A percentile compares a stretch with the other conserved stretches of the same genome.
These are phyloP conservation scores for Cupressus sempervirens DNA, from an alignment of 75 land plant species.

Conservation along the genomic window DNA sequence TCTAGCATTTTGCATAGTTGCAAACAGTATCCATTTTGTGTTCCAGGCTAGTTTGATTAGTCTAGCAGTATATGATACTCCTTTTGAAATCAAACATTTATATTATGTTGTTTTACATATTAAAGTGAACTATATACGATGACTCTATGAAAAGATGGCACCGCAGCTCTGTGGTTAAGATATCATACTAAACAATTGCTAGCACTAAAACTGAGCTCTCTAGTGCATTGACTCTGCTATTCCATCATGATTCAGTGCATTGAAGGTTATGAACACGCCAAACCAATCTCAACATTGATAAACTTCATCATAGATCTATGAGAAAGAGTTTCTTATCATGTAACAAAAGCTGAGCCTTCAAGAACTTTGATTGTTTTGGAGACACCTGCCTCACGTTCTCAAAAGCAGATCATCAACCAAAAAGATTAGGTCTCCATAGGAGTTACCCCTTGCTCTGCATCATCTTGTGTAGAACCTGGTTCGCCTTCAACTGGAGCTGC, in stretches of 20 bases:
- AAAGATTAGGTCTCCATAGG: constrained; percentile 31
- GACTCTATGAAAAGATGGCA: not conserved
- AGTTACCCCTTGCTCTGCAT: constrained; percentile 20
- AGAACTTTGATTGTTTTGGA: not conserved
- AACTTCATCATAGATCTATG: not conserved
- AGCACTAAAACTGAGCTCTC: not conserved
- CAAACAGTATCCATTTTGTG: not conserved
- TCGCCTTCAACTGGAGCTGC: constrained; percentile 26
- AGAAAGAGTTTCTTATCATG: not conserved
- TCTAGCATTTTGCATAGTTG: not conserved
- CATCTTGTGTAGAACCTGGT: constrained; percentile 22
- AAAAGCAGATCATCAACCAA: constrained; percentile 1
- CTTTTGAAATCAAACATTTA: not conserved
- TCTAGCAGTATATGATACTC: not conserved
- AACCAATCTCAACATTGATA: not conserved
- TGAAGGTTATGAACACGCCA: not conserved
- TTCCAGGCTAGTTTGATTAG: not conserved
- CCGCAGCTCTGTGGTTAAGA: not conserved
- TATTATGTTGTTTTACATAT: not conserved
- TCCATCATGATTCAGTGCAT: not conserved
- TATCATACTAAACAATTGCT: not conserved
- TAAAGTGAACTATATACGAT: not conserved
- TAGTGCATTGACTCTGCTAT: not conserved
- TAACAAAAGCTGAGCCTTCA: not conserved
- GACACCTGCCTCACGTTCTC: not conserved